A percentile compares a stretch with the other conserved stretches of the same genome.
Evolutionary conservation across 1,284 basidiomycete genomes (phyloP).

Genomic region (Neolentinus lepideus): DNA sequence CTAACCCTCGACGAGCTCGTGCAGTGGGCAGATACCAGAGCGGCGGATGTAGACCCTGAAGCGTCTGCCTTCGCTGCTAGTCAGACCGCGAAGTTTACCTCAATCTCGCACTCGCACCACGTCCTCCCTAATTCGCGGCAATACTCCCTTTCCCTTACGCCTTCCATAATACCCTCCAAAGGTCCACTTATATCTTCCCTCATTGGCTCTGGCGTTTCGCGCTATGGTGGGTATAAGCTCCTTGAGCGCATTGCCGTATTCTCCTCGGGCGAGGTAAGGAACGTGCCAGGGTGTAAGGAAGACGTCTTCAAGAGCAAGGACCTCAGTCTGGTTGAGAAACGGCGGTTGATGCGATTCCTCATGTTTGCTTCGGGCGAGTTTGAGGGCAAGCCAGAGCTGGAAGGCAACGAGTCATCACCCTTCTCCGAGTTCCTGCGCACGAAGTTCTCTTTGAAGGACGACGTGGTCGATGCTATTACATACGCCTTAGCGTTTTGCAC

Average conservation of each 20-base stretch:
- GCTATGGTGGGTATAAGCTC: constrained; percentile 86
- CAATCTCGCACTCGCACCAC: constrained; percentile 33
- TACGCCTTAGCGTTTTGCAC: constrained; percentile 71
- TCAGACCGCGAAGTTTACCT: constrained; percentile 27
- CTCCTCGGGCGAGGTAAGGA: constrained; percentile 36
- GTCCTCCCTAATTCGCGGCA: constrained; percentile 56
- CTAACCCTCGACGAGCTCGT: constrained; percentile 77
- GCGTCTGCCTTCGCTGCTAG: constrained; percentile 15
- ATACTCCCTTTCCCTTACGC: constrained; percentile 83
- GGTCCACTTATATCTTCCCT: constrained; percentile 80
- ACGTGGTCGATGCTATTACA: constrained; percentile 52
- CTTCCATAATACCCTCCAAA: constrained; percentile 74
- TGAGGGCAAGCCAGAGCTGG: constrained; percentile 53
- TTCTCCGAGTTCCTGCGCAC: constrained; percentile 58
- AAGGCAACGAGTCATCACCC: constrained; percentile 46
- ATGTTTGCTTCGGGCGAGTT: constrained; percentile 75
- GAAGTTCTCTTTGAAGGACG: constrained; percentile 54
- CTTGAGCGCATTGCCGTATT: constrained; percentile 74
- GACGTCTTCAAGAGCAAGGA: constrained; percentile 86
- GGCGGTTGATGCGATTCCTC: constrained; percentile 90
- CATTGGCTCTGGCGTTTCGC: constrained; percentile 79
- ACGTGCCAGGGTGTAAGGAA: constrained; percentile 88
- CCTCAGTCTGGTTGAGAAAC: constrained; percentile 80
- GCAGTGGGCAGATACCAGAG: constrained; percentile 49
- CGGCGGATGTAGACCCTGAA: constrained; percentile 10